These are phyloP conservation scores for Saturnispora besseyi DNA, from an alignment of 805 yeast species.

Conservation along the genomic window DNA sequence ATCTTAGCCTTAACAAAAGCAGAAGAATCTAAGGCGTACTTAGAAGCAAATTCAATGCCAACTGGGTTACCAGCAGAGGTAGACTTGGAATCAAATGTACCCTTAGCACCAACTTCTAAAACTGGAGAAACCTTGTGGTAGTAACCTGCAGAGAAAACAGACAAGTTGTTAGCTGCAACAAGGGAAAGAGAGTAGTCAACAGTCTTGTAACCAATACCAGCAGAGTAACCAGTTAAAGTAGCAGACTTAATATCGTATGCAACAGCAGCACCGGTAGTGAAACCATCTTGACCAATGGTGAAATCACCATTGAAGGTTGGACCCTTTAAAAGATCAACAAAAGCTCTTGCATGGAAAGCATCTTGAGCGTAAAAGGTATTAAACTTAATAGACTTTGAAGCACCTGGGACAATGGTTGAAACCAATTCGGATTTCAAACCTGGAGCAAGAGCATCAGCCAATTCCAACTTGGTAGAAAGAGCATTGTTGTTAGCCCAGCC, in stretches of 20 bases:
- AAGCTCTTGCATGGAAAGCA: constrained; percentile 86
- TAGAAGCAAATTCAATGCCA: constrained; percentile 91
- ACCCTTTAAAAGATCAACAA: constrained; percentile 91
- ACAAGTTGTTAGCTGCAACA: constrained; percentile 75
- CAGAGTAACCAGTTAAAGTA: constrained; percentile 86
- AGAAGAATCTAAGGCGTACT: constrained; percentile 79
- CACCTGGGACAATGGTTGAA: constrained; percentile 80
- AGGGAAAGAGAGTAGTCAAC: constrained; percentile 81
- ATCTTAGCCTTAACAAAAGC: constrained; percentile 95
- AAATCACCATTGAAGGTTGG: constrained; percentile 93
- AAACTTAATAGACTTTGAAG: constrained; percentile 78
- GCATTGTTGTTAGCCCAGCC: constrained; percentile 96
- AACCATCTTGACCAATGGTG: constrained; percentile 91
- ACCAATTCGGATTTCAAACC: constrained; percentile 90
- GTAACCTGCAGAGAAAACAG: constrained; percentile 89
- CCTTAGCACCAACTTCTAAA: constrained; percentile 97
- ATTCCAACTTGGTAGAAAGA: constrained; percentile 86
- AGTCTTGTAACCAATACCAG: constrained; percentile 88
- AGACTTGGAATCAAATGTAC: constrained; percentile 81
- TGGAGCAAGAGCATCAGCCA: constrained; percentile 84
- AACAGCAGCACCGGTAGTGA: constrained; percentile 94
- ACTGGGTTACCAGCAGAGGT: constrained; percentile 69
- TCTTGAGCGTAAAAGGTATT: constrained; percentile 89
- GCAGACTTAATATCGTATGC: constrained; percentile 94
- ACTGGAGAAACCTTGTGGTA: constrained; percentile 89